These are phyloP conservation scores for Phanerodontia chrysosporium DNA, from an alignment of 768 basidiomycete genomes.

Conservation along the genomic window DNA sequence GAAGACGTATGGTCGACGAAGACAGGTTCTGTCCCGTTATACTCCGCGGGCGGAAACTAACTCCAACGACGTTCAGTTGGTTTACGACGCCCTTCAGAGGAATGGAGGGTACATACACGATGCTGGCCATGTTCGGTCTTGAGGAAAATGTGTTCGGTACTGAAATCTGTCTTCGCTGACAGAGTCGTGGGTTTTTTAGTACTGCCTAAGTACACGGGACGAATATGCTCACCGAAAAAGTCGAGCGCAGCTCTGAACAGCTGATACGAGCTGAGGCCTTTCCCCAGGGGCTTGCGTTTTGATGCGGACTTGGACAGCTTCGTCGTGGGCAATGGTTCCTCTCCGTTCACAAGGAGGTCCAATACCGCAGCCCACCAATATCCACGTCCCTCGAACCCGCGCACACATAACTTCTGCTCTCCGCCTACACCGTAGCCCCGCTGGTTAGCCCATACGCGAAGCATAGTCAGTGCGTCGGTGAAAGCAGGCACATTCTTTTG, in stretches of 20 bases:
- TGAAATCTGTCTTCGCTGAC: conserved; percentile 72
- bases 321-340: conserved; percentile 53
- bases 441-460: conserved; percentile 89
- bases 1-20: conserved; percentile 78
- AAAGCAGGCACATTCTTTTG: conserved; percentile 54
- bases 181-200: background rate
- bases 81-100: background rate
- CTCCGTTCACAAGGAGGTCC: conserved; percentile 60
- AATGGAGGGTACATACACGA: conserved; percentile 36
- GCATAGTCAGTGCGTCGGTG: conserved; percentile 67
- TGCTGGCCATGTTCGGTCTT: conserved; percentile 48
- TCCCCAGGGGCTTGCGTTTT: conserved; percentile 61
- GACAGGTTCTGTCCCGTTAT: conserved; percentile 46
- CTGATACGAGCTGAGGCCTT: conserved; percentile 86
- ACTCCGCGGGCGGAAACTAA: conserved; percentile 60
- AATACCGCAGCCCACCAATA: conserved; percentile 66
- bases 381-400: conserved; percentile 68
- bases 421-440: conserved; percentile 68
- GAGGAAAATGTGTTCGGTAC: conserved; percentile 51
- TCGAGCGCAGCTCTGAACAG: conserved; percentile 82
- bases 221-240: conserved; percentile 62
- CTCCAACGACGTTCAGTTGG: conserved; percentile 5
- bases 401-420: conserved; percentile 41
- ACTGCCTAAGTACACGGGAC: background rate
- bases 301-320: conserved; percentile 17